Evolutionary conservation across 2,329 filamentous ascomycete species (phyloP).

Genomic region (Ceratocystis albifundus): DNA sequence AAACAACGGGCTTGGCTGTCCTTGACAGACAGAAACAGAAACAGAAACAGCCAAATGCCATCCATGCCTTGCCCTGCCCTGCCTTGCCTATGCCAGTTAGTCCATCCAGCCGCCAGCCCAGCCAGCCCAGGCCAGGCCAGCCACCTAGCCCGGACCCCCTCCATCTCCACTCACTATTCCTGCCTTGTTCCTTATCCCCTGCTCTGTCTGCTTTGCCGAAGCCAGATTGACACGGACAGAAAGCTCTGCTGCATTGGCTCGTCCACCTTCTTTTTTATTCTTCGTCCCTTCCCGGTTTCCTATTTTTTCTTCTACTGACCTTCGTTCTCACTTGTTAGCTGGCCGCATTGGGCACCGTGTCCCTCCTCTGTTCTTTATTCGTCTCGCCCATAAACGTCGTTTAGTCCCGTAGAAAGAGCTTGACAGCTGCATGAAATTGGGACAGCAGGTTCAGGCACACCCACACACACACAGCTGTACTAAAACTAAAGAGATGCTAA

Average conservation of each 20-base stretch:
- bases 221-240: background rate
- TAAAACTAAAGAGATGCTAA: background rate
- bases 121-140: background rate
- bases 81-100: background rate
- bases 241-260: conserved; percentile 1
- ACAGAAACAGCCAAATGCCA: conserved; percentile 8
- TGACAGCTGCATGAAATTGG: background rate
- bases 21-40: conserved; percentile 11
- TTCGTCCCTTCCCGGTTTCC: background rate
- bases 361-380: conserved; percentile 8
- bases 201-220: background rate
- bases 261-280: conserved; percentile 2
- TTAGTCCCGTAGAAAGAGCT: background rate
- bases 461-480: background rate
- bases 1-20: background rate
- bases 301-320: background rate
- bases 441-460: background rate
- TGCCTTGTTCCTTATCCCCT: background rate
- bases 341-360: background rate
- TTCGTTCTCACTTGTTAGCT: background rate
- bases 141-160: background rate
- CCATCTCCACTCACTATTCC: background rate
- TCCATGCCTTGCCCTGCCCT: background rate
- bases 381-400: background rate
- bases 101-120: background rate